Base-by-base conservation (phyloP, 2,329 filamentous ascomycete genomes). In the Podosphaera leucotricha region DNA sequence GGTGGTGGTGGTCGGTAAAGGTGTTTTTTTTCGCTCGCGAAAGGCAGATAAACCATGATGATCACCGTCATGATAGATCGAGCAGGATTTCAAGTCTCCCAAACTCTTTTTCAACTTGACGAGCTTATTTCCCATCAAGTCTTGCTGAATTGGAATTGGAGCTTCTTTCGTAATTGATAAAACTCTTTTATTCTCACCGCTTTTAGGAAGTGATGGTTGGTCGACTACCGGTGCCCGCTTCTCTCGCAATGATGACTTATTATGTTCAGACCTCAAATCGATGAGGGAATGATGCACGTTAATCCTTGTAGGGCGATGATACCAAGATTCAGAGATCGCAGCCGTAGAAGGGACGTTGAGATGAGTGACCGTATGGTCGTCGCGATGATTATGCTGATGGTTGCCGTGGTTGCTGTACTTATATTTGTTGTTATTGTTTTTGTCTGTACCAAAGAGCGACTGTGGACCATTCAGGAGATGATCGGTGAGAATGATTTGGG, bases 211-310 rank as follows among this genome's bases (percentile, higher is more conserved):
- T 26, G 46, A 41, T 35, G 44, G 42, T 30, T 49, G 49, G 28
- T 53, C 46, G 11, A 43, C 42, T 11, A 47, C 21, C 46, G 46
- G 53, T 28, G 46, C 45, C 38, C 53, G 50, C 44, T 44, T 26
- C 19, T 41, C 38, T 52, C 7, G 52, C 52, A 2, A 56, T 58
- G 54, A 55, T 11, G 56, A 55, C 52, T 59, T 57, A 45, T 51
- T 54, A 37, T 52, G 50, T 35, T 51, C 40, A 22, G 58, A 49
- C 28, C 55, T 56, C 24, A 59, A 48, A 21, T 57, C 28, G 3
- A 33, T 33, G 28, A 33, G 28, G 28, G 28, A 33, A 33, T 11
- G 28, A 33, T 33, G 28, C 6, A 33, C 28, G 28, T 33, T 11
- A 13, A 33, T 33, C 15, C 15, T 6, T 33, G 28, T 11, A 13